phyloP scores from a whole-genome alignment of 805 yeast genomes.

The Candida wancherniae region DNA sequence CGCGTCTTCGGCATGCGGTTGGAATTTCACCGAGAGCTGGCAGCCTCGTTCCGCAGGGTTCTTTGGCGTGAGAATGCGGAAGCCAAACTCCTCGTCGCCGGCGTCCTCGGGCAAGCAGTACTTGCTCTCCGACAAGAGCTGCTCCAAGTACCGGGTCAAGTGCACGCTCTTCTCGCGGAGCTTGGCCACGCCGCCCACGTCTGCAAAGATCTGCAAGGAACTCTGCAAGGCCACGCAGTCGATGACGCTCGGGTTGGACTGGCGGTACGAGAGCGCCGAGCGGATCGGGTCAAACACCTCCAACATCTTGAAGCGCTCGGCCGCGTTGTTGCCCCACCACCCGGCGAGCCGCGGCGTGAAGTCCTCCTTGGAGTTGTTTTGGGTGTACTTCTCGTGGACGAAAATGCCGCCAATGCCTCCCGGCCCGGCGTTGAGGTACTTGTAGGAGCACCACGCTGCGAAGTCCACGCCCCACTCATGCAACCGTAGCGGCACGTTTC shows the following conservation, averaged over 20 bases:
- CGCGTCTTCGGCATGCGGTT: slow-evolving; percentile 32
- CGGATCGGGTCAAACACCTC: slow-evolving; percentile 72
- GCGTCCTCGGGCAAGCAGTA: slow-evolving; percentile 36
- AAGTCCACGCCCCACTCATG: slow-evolving; percentile 92
- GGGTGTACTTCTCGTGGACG: slow-evolving; percentile 54
- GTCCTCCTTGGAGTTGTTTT: slow-evolving; percentile 22
- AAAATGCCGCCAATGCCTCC: slow-evolving; percentile 89
- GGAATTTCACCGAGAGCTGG: slow-evolving; percentile 73
- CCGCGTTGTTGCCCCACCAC: slow-evolving; percentile 91
- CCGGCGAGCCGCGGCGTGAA: slow-evolving; percentile 77
- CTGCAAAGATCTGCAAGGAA: slow-evolving; percentile 56
- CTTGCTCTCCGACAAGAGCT: slow-evolving; percentile 40
- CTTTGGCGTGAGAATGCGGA: slow-evolving; percentile 73
- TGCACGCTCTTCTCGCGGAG: slow-evolving; percentile 53
- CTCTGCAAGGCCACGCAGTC: slow-evolving; percentile 72
- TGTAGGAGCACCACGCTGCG: slow-evolving; percentile 93
- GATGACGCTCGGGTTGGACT: slow-evolving; percentile 84
- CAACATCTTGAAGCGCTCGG: slow-evolving; percentile 71
- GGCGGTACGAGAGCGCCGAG: slow-evolving; percentile 86
- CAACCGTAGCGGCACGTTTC: slow-evolving; percentile 69
- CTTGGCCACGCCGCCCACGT: slow-evolving; percentile 58
- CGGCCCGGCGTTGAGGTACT: slow-evolving; percentile 88
- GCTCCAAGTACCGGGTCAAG: slow-evolving; percentile 55
- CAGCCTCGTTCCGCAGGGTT: slow-evolving; percentile 59
- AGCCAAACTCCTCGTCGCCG: slow-evolving; percentile 33